These are phyloP conservation scores for Metschnikowia peoriensis DNA, from an alignment of 805 yeast species.

Conservation along the genomic window DNA sequence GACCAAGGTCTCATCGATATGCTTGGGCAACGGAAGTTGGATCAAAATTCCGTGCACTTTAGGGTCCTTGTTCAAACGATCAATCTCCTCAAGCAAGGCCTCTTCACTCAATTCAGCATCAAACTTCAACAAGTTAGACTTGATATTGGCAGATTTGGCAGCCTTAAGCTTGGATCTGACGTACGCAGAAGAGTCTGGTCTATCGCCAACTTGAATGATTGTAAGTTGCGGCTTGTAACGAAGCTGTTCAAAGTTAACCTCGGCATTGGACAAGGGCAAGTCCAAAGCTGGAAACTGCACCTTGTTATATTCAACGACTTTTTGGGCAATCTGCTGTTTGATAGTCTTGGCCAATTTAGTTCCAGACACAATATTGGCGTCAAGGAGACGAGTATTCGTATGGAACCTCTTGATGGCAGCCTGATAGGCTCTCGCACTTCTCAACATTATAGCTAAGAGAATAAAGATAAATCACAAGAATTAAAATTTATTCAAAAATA, in stretches of 20 bases:
- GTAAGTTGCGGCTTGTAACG: constrained; percentile 71
- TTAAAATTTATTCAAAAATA: neutral
- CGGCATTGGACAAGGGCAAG: constrained; percentile 17
- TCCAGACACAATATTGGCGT: constrained; percentile 42
- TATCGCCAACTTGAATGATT: constrained; percentile 84
- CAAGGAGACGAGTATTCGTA: constrained; percentile 17
- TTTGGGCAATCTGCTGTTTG: constrained; percentile 37
- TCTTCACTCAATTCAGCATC: constrained; percentile 61
- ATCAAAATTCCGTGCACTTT: constrained; percentile 82
- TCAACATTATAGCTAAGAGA: constrained; percentile 7
- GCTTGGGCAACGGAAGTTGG: constrained; percentile 85
- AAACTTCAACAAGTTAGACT: constrained; percentile 62
- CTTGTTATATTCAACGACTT: constrained; percentile 37
- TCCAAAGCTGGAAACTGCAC: constrained; percentile 23
- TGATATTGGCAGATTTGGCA: constrained; percentile 77
- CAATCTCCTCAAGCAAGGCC: constrained; percentile 57
- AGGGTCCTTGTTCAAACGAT: constrained; percentile 67
- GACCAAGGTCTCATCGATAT: constrained; percentile 71
- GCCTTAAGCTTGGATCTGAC: constrained; percentile 91
- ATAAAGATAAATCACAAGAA: neutral
- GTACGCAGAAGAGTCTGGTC: constrained; percentile 90
- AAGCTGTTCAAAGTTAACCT: constrained; percentile 28
- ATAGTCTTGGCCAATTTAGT: constrained; percentile 40
- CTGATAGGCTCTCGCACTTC: constrained; percentile 13
- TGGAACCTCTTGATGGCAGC: constrained; percentile 12